Percentiles rank a stretch among this genome's conserved stretches.
phyloP scores from a whole-genome alignment of 768 basidiomycete genomes.

The Naganishia antarctica region DNA sequence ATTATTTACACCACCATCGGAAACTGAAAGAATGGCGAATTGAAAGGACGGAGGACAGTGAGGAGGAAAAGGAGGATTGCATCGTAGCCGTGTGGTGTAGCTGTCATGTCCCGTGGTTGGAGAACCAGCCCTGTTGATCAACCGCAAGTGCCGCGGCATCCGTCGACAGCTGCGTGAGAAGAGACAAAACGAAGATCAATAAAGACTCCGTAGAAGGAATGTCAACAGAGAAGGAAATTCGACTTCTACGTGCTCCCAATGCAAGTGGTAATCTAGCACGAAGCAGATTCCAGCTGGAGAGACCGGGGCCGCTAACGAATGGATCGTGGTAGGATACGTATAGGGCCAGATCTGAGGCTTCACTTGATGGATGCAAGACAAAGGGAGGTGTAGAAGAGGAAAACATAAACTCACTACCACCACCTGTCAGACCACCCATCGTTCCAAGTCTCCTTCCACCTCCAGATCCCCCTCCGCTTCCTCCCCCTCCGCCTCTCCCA shows the following conservation, averaged over 20 bases:
- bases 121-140: too few species aligned
- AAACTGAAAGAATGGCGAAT: too few species aligned
- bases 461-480: neutral
- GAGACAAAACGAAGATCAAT: neutral
- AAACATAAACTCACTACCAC: neutral
- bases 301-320: too few species aligned
- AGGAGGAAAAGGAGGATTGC: too few species aligned
- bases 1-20: too few species aligned
- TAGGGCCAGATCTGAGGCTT: too few species aligned
- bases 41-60: too few species aligned
- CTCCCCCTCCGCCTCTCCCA: neutral
- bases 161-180: neutral
- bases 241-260: neutral
- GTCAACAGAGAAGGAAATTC: neutral
- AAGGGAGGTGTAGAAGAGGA: neutral
- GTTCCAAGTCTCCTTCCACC: slow-evolving; percentile 9
- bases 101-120: too few species aligned
- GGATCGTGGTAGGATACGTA: too few species aligned
- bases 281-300: neutral
- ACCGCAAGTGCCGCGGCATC: slow-evolving; percentile 13
- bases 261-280: neutral
- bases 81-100: too few species aligned
- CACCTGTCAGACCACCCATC: neutral
- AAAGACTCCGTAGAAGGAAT: too few species aligned
- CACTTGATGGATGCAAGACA: neutral